Evolutionary conservation across 2,329 filamentous ascomycete genomes (phyloP).

Genomic region (Arthrinium phaeospermum): DNA sequence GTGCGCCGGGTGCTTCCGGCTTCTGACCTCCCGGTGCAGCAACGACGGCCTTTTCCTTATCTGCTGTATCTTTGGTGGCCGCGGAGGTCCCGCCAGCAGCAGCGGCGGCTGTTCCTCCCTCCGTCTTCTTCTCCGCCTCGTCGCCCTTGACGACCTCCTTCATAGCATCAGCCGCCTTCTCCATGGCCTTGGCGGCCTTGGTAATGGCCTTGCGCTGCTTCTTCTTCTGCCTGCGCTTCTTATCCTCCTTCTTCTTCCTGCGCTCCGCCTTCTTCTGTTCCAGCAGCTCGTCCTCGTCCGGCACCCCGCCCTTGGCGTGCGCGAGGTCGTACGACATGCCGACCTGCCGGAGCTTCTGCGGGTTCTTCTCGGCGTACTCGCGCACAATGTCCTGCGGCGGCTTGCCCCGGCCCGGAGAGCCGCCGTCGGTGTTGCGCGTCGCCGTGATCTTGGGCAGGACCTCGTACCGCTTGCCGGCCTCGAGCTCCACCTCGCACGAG

Average conservation of each 20-base stretch:
- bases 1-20: not conserved
- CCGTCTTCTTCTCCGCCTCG: not conserved
- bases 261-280: slow-evolving; percentile 40
- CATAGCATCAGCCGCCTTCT: slow-evolving; percentile 31
- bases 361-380: slow-evolving; percentile 48
- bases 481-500: slow-evolving; percentile 73
- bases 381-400: slow-evolving; percentile 66
- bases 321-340: slow-evolving; percentile 67
- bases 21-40: not conserved
- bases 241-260: slow-evolving; percentile 45
- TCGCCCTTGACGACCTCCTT: slow-evolving; percentile 22
- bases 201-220: slow-evolving; percentile 42
- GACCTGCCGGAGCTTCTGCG: slow-evolving; percentile 71
- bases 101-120: not conserved
- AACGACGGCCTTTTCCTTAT: not conserved
- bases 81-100: not conserved
- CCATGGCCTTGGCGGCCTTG: slow-evolving; percentile 46
- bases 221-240: slow-evolving; percentile 39
- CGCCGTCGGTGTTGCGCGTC: slow-evolving; percentile 42
- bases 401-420: slow-evolving; percentile 33
- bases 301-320: slow-evolving; percentile 61
- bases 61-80: not conserved
- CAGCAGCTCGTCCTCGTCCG: slow-evolving; percentile 52
- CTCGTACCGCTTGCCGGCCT: slow-evolving; percentile 67
- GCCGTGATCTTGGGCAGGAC: slow-evolving; percentile 74